These are phyloP conservation scores for Brassica hybrid DNA, from an alignment of 441 rosid genomes.

Conservation along the genomic window DNA sequence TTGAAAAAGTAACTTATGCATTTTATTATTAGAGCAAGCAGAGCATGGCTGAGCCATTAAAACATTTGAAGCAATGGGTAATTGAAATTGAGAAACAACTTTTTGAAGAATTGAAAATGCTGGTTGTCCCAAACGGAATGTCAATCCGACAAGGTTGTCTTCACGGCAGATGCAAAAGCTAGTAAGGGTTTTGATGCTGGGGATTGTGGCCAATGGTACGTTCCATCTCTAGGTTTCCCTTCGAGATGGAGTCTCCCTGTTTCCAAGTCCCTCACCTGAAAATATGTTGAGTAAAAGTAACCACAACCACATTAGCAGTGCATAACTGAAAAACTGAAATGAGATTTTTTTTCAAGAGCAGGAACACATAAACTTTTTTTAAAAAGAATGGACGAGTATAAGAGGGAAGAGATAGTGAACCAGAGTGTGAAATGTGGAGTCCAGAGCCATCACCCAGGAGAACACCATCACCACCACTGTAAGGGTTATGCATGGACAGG, in stretches of 20 bases:
- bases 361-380: background rate
- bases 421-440: background rate
- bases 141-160: background rate
- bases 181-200: background rate
- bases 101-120: background rate
- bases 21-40: background rate
- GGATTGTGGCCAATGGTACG: background rate
- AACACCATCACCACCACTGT: background rate
- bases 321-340: background rate
- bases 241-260: background rate
- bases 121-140: background rate
- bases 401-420: background rate
- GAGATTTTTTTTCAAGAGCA: background rate
- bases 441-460: background rate
- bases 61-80: background rate
- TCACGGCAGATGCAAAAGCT: background rate
- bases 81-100: background rate
- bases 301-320: background rate
- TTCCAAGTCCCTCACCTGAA: background rate
- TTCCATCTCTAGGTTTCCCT: background rate
- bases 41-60: background rate
- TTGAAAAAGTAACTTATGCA: background rate
- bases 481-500: background rate
- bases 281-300: background rate
- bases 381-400: background rate